Percentiles rank a stretch among this genome's conserved stretches.
phyloP scores from a whole-genome alignment of 2,329 filamentous ascomycete genomes.

The Clonostachys solani region DNA sequence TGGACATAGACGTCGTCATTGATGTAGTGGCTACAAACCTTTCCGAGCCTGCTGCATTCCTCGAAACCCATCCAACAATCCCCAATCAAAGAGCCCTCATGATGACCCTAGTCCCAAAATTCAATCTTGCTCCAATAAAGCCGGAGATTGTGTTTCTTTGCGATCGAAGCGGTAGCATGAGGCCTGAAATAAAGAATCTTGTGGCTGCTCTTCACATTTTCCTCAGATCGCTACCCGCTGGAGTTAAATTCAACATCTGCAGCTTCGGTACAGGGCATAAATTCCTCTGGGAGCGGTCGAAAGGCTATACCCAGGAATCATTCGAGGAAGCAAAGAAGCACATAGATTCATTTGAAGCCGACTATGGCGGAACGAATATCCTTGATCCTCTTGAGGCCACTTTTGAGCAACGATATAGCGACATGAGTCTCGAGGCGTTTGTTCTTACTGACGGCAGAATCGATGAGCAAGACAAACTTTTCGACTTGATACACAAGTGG shows the following conservation, averaged over 20 bases:
- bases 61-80: conserved; percentile 62
- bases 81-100: conserved; percentile 62
- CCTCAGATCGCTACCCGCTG: conserved; percentile 59
- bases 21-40: conserved; percentile 58
- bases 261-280: conserved; percentile 51
- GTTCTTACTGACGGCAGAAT: conserved; percentile 54
- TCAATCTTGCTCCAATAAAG: conserved; percentile 47
- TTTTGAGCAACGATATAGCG: conserved; percentile 33
- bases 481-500: conserved; percentile 36
- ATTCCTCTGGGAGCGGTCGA: conserved; percentile 44
- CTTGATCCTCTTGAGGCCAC: conserved; percentile 35
- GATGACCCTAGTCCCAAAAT: conserved; percentile 67
- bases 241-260: conserved; percentile 66
- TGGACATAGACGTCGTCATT: conserved; percentile 64
- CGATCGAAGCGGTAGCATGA: conserved; percentile 68
- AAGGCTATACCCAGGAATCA: conserved; percentile 35
- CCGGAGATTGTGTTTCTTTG: conserved; percentile 69
- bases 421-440: conserved; percentile 48
- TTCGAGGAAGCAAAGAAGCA: conserved; percentile 36
- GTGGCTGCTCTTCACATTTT: conserved; percentile 56
- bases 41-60: conserved; percentile 54
- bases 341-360: conserved; percentile 32
- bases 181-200: conserved; percentile 45
- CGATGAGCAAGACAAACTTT: conserved; percentile 37
- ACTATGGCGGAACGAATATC: conserved; percentile 53